Evolutionary conservation across 768 basidiomycete genomes (phyloP).

Genomic region (Asterophora lycoperdoides): DNA sequence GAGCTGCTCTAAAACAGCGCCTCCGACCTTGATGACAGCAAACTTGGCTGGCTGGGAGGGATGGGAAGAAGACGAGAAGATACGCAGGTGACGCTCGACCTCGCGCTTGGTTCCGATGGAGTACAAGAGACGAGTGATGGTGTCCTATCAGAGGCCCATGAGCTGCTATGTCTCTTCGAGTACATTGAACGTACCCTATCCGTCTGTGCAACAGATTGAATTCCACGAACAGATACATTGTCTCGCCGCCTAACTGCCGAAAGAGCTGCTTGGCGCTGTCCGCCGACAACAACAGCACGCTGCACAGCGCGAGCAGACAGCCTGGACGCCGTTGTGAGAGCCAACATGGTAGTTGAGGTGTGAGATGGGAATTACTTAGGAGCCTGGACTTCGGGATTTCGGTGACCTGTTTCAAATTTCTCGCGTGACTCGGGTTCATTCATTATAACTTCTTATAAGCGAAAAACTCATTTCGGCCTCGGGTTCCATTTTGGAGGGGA

Average conservation of each 20-base stretch:
- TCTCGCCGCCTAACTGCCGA: constrained; percentile 36
- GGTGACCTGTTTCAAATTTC: constrained; percentile 14
- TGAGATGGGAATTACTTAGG: constrained; percentile 12
- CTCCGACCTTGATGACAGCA: constrained; percentile 97
- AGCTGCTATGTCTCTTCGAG: neutral
- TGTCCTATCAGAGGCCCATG: constrained; percentile 59
- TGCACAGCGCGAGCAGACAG: constrained; percentile 34
- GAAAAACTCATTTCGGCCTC: constrained; percentile 1
- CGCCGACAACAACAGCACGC: constrained; percentile 46
- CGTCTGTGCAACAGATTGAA: constrained; percentile 67
- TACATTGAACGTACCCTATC: constrained; percentile 52
- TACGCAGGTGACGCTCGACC: constrained; percentile 96
- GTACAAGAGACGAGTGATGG: constrained; percentile 93
- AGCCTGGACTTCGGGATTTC: constrained; percentile 14
- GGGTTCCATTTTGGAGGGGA: no score
- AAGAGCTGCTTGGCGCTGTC: constrained; percentile 42
- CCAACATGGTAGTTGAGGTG: constrained; percentile 28
- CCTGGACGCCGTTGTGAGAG: constrained; percentile 31
- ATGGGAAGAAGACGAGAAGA: constrained; percentile 93
- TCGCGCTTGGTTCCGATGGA: constrained; percentile 96
- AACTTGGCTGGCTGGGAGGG: constrained; percentile 90
- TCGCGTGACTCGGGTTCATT: constrained; percentile 21
- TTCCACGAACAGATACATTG: constrained; percentile 34
- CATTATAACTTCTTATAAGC: no score
- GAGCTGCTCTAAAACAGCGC: constrained; percentile 87